phyloP scores from a whole-genome alignment of 768 basidiomycete genomes.

The Suillus bovinus region DNA sequence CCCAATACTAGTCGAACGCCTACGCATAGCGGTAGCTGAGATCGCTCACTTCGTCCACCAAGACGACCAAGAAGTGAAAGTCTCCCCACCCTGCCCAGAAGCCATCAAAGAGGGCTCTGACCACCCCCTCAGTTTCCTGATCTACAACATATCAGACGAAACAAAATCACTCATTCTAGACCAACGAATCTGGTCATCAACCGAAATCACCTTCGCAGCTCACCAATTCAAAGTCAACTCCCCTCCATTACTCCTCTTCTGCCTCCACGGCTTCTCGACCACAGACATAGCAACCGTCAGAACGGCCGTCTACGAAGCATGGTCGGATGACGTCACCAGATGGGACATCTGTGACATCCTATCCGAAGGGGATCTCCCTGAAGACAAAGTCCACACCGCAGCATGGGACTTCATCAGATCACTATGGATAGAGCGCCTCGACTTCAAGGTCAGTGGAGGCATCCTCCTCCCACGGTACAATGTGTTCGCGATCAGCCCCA shows the following conservation, averaged over 20 bases:
- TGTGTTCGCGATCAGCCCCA: background rate
- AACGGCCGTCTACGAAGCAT: accelerated
- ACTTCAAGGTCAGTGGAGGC: background rate
- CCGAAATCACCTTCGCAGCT: background rate
- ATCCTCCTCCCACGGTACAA: background rate
- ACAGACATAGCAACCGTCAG: accelerated
- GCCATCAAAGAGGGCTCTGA: background rate
- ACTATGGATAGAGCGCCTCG: background rate
- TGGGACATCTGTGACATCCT: background rate
- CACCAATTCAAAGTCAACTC: background rate
- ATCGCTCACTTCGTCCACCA: background rate
- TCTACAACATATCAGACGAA: background rate
- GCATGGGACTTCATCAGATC: background rate
- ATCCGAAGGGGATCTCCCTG: background rate
- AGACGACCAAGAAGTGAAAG: background rate
- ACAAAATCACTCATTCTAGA: background rate
- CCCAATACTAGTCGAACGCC: background rate
- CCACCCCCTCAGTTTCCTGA: background rate
- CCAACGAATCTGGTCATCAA: background rate
- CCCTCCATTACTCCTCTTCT: background rate
- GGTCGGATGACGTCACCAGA: background rate
- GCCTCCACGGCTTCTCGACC: background rate
- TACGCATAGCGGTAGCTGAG: background rate
- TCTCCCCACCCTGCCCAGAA: background rate
- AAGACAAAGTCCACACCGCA: accelerated